Base-by-base conservation (phyloP, 2,329 filamentous ascomycete species). In the Colletotrichum sublineola region DNA sequence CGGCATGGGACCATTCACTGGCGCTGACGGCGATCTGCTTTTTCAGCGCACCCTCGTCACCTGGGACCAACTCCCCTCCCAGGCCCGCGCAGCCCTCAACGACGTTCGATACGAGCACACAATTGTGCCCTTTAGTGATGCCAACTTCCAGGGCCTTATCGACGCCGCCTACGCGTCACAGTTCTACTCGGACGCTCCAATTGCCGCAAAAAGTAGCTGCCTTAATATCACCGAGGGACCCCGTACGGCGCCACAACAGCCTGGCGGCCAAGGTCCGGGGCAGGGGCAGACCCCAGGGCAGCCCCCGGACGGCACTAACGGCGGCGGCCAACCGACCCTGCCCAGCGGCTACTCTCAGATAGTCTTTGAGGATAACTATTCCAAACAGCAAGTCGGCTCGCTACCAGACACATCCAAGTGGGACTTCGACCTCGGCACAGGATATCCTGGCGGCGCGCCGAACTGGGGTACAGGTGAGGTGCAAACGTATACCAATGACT, bases 391-490 rank as follows among this genome's bases (percentile, higher is more conserved):
- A 74, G 77, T 77, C 11, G 78, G 78, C 38, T 74, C 78, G 9
- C 79, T 81, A 5, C 82, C 83, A 1, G 81, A 81, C 48, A 56
- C 77, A 31, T 76, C 78, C 18, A 86, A 84, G 75, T 88, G 86
- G 85, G 78, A 80, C 42, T 73, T 82, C 63, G 81, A 84, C 73
- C 76, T 79, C n/a, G 86, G 86, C 61, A 87, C 84, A 0, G 74
- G 75, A 14, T 88, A 88, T 73, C 80, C 84, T 1, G 83, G 83
- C n/a, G 85, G 86, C 0, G 77, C 85, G 0, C 66, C 77, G 11
- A 79, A 83, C 72, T 88, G 86, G 85, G 86, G 86, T 60, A 88
- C 86, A 4, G 80, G 82, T 67, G 86, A 88, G 76, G 78, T 84
- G n/a, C 79, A 88, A 76, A 81, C 79, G 1, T 87, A 87, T 78